phyloP scores from a whole-genome alignment of 2,329 filamentous ascomycete genomes.

The Cercospora zeina region DNA sequence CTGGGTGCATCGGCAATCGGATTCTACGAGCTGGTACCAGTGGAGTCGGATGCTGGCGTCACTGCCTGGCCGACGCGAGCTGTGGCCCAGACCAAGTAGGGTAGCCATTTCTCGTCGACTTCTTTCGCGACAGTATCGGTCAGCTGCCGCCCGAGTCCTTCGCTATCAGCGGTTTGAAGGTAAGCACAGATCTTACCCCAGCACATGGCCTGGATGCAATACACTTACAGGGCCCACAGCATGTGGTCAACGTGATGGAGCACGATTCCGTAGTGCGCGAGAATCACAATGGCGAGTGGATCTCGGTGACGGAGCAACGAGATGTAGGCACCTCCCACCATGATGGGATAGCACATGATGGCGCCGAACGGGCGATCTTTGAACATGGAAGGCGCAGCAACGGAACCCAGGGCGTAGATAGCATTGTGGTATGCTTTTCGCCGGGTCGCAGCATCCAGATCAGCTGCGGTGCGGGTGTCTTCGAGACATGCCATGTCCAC shows the following conservation, averaged over 20 bases:
- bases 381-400: slow-evolving; percentile 20
- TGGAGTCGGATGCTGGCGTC: slow-evolving; percentile 13
- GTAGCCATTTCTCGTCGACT: slow-evolving; percentile 18
- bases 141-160: slow-evolving; percentile 19
- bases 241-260: slow-evolving; percentile 20
- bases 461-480: not conserved
- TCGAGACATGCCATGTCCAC: slow-evolving; percentile 15
- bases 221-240: slow-evolving; percentile 17
- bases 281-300: slow-evolving; percentile 27
- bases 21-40: not conserved
- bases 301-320: slow-evolving; percentile 28
- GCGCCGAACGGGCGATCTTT: slow-evolving; percentile 21
- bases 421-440: slow-evolving; percentile 23
- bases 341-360: slow-evolving; percentile 25
- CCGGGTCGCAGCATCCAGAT: slow-evolving; percentile 12
- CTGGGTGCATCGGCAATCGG: not conserved
- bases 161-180: not conserved
- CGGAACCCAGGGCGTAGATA: slow-evolving; percentile 25
- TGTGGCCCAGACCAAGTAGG: slow-evolving; percentile 21
- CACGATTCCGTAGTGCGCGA: slow-evolving; percentile 28
- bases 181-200: not conserved
- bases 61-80: slow-evolving; percentile 11
- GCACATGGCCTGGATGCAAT: not conserved
- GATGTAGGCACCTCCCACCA: slow-evolving; percentile 22
- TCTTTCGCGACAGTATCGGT: slow-evolving; percentile 17